phyloP scores from a whole-genome alignment of 148 eudicot species.

The Polygonum maritimum region DNA sequence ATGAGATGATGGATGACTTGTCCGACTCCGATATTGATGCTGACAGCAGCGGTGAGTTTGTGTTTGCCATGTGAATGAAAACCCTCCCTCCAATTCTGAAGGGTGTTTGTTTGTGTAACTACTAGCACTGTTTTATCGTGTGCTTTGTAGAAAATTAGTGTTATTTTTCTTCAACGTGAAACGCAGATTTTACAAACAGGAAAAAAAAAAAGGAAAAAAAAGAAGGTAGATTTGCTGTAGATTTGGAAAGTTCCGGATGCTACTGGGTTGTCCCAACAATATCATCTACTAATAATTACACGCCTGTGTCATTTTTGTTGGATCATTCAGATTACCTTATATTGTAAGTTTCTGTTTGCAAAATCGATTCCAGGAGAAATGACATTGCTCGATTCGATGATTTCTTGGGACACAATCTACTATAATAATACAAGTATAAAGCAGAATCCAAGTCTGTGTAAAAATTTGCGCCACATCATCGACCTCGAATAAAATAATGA shows the following conservation, averaged over 20 bases:
- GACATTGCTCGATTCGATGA: no score
- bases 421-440: no score
- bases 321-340: background rate
- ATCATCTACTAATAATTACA: background rate
- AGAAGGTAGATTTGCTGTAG: background rate
- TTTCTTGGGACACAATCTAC: no score
- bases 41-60: slow-evolving; percentile 91
- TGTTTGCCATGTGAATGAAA: slow-evolving; percentile 62
- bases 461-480: no score
- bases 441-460: no score
- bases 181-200: background rate
- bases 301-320: background rate
- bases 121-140: background rate
- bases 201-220: background rate
- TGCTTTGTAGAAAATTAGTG: background rate
- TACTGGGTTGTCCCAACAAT: background rate
- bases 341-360: no score
- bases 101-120: background rate
- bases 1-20: slow-evolving; percentile 64
- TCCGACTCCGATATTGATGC: slow-evolving; percentile 79
- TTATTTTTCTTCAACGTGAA: background rate
- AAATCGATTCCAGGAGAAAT: no score
- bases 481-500: no score
- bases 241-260: background rate
- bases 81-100: background rate